A percentile compares a stretch with the other conserved stretches of the same genome.
These are phyloP conservation scores for Botrytis deweyae DNA, from an alignment of 2,329 filamentous ascomycete genomes.

Conservation along the genomic window DNA sequence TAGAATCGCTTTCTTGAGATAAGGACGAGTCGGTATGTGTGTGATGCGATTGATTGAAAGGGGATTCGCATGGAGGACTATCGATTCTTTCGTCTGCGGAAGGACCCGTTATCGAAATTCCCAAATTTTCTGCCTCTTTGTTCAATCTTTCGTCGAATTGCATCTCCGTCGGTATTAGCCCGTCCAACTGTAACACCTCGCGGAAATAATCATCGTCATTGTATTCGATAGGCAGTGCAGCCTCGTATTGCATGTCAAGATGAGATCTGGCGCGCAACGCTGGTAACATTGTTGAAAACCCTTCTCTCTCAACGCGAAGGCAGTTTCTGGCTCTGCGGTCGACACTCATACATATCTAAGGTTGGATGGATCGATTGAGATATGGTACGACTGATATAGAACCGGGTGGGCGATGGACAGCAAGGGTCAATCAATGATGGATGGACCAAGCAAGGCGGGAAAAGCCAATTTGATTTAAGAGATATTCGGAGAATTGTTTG, in stretches of 20 bases:
- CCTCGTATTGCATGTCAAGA: slow-evolving; percentile 20
- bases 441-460: slow-evolving; percentile 15
- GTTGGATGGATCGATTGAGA: not conserved
- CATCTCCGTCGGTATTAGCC: slow-evolving; percentile 31
- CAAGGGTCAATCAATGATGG: slow-evolving; percentile 6
- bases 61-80: slow-evolving; percentile 32
- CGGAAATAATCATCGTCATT: slow-evolving; percentile 34
- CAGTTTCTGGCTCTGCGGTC: slow-evolving; percentile 12
- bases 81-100: slow-evolving; percentile 22
- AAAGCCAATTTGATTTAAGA: slow-evolving; percentile 2
- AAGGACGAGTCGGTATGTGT: slow-evolving; percentile 33
- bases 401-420: not conserved
- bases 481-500: not conserved
- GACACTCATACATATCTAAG: slow-evolving; percentile 21
- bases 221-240: slow-evolving; percentile 26
- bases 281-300: slow-evolving; percentile 18
- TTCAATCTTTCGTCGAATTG: slow-evolving; percentile 32
- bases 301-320: slow-evolving; percentile 9
- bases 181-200: slow-evolving; percentile 37
- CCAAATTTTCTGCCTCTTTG: slow-evolving; percentile 34
- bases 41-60: slow-evolving; percentile 31
- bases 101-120: slow-evolving; percentile 33
- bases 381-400: not conserved
- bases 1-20: slow-evolving; percentile 34
- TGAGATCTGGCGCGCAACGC: slow-evolving; percentile 21